Percentiles rank a stretch among this genome's conserved stretches.
Evolutionary conservation across 2,329 filamentous ascomycete species (phyloP).

Genomic region (Colletotrichum neosansevieriae): DNA sequence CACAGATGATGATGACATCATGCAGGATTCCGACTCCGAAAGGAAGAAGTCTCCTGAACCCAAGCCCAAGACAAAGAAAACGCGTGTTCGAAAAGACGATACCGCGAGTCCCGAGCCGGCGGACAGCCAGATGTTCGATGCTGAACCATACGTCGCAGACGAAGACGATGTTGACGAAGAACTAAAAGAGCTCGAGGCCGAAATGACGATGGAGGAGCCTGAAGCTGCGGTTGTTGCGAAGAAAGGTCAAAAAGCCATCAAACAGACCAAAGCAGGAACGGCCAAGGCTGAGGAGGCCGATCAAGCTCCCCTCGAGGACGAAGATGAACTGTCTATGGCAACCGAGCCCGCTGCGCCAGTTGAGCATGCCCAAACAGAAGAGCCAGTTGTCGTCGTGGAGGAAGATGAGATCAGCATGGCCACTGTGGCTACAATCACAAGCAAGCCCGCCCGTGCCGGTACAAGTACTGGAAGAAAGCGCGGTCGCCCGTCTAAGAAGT

Average conservation of each 20-base stretch:
- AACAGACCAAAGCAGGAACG: constrained; percentile 62
- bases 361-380: constrained; percentile 29
- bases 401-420: constrained; percentile 57
- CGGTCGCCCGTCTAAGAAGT: constrained; percentile 49
- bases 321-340: constrained; percentile 44
- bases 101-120: constrained; percentile 47
- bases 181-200: constrained; percentile 60
- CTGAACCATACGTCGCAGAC: constrained; percentile 56
- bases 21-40: constrained; percentile 60
- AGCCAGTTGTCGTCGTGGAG: constrained; percentile 42
- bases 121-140: constrained; percentile 65
- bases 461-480: constrained; percentile 46
- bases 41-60: constrained; percentile 50
- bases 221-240: constrained; percentile 62
- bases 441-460: constrained; percentile 36
- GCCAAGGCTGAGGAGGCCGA: constrained; percentile 49
- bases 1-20: constrained; percentile 65
- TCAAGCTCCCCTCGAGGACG: constrained; percentile 10
- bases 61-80: constrained; percentile 48
- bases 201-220: constrained; percentile 53
- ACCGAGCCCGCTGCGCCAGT: neutral
- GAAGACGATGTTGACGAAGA: constrained; percentile 65
- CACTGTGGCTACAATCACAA: constrained; percentile 56
- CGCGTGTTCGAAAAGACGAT: constrained; percentile 45
- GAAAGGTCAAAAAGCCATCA: constrained; percentile 65